A percentile compares a stretch with the other conserved stretches of the same genome.
Evolutionary conservation across 1,284 basidiomycete genomes (phyloP).

Genomic region (Apiotrichum veenhuisii): DNA sequence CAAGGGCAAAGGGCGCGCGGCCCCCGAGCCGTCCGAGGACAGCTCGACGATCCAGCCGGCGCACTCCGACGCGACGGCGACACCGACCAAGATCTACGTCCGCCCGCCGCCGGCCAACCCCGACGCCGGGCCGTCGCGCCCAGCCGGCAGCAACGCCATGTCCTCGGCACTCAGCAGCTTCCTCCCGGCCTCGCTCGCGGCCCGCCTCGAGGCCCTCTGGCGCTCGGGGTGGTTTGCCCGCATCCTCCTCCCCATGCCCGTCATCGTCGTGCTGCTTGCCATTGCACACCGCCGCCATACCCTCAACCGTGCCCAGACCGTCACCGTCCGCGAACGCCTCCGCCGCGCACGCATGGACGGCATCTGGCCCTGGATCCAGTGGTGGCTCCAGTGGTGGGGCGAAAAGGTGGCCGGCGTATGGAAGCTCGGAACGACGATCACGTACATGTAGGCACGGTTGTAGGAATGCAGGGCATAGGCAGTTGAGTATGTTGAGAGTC

Average conservation of each 20-base stretch:
- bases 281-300: constrained; percentile 10
- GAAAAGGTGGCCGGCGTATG: constrained; percentile 40
- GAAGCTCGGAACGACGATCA: constrained; percentile 45
- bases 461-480: not conserved
- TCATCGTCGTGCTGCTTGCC: constrained; percentile 10
- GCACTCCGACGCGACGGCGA: constrained; percentile 8
- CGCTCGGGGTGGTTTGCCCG: constrained; percentile 11
- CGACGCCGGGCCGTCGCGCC: constrained; percentile 2
- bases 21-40: constrained; percentile 6
- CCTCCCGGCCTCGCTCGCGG: constrained; percentile 8
- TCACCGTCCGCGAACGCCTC: constrained; percentile 15
- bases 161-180: constrained; percentile 2
- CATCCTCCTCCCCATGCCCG: constrained; percentile 10
- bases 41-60: constrained; percentile 12
- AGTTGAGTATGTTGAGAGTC: not conserved
- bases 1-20: constrained; percentile 10
- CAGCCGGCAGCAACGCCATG: not conserved
- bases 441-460: constrained; percentile 31
- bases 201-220: constrained; percentile 12
- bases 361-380: constrained; percentile 25
- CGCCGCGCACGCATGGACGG: constrained; percentile 12
- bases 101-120: not conserved
- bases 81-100: constrained; percentile 12
- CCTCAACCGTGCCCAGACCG: not conserved
- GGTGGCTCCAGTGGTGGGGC: constrained; percentile 40